Evolutionary conservation across 371 early-diverging fungal genomes (phyloP).

Genomic region (Smittium culicis): DNA sequence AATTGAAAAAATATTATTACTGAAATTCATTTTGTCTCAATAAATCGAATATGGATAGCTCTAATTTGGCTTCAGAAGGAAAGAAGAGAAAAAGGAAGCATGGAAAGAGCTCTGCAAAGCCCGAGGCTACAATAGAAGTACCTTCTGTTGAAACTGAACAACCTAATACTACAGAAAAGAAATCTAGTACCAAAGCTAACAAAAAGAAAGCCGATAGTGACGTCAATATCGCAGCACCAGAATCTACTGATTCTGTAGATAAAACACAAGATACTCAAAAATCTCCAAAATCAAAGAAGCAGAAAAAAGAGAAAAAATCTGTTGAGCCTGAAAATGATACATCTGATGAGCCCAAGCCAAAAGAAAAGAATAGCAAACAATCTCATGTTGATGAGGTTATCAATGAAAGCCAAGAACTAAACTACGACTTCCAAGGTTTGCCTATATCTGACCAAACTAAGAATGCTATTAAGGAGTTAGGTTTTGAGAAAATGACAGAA

Average conservation of each 20-base stretch:
- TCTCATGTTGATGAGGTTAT: neutral
- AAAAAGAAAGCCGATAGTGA: neutral
- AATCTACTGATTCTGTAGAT: neutral
- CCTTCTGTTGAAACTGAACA: neutral
- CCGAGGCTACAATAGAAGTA: neutral
- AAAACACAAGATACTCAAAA: neutral
- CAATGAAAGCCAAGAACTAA: neutral
- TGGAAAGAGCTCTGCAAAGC: neutral
- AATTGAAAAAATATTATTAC: too few relatives aligned
- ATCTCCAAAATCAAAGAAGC: neutral
- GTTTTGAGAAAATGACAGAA: conserved; percentile 90
- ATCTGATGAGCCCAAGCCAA: neutral
- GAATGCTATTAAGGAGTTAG: conserved; percentile 82
- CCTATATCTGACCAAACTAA: conserved; percentile 50
- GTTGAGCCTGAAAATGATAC: neutral
- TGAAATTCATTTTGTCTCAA: too few relatives aligned
- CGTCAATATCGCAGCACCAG: neutral
- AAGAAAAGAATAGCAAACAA: neutral
- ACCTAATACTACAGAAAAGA: neutral
- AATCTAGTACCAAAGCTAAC: neutral
- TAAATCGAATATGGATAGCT: neutral
- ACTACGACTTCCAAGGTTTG: conserved; percentile 42
- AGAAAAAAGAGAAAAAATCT: conserved; percentile 3
- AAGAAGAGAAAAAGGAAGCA: conserved; percentile 8
- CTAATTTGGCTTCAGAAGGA: neutral